Conservation (phyloP, 352 stramenopile genomes). For the Pythium sukuiense region DNA sequence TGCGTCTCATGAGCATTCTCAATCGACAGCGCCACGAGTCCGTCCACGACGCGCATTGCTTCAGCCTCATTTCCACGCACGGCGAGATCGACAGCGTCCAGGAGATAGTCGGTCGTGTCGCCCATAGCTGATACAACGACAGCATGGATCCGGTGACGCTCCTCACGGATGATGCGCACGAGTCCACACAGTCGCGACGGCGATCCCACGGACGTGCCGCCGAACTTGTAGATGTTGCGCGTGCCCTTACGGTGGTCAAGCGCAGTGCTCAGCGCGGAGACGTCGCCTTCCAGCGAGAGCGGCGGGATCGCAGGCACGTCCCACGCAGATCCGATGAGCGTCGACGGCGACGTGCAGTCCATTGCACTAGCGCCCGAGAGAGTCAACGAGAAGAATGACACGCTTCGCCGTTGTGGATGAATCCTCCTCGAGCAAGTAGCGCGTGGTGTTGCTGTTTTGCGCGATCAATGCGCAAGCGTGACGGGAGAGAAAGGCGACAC, state of each 20-base stretch:
- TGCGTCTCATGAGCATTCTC: conserved; percentile 74
- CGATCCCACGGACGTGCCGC: conserved; percentile 73
- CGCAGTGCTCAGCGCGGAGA: conserved; percentile 22
- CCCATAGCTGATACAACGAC: conserved; percentile 82
- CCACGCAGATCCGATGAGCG: conserved; percentile 64
- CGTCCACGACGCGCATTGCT: conserved; percentile 55
- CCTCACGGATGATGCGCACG: conserved; percentile 59
- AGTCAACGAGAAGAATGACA: conserved; percentile 2
- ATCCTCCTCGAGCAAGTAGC: not conserved
- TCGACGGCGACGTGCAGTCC: conserved; percentile 75
- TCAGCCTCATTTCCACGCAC: conserved; percentile 47
- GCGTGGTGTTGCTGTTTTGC: not conserved
- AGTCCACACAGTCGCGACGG: conserved; percentile 61
- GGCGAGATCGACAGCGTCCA: conserved; percentile 64
- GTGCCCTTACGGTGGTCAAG: conserved; percentile 56
- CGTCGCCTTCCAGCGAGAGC: conserved; percentile 33
- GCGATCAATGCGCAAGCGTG: conserved; percentile 19
- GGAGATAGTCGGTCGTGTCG: conserved; percentile 71
- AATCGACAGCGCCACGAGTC: conserved; percentile 57
- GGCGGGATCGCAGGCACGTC: conserved; percentile 31
- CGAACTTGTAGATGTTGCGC: conserved; percentile 87
- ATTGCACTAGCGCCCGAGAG: conserved; percentile 25
- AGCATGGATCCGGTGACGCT: conserved; percentile 56
- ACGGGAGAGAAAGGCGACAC: not conserved
- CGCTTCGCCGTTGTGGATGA: not conserved